Base-by-base conservation (phyloP, 768 basidiomycete genomes). In the Psilocybe sp. region DNA sequence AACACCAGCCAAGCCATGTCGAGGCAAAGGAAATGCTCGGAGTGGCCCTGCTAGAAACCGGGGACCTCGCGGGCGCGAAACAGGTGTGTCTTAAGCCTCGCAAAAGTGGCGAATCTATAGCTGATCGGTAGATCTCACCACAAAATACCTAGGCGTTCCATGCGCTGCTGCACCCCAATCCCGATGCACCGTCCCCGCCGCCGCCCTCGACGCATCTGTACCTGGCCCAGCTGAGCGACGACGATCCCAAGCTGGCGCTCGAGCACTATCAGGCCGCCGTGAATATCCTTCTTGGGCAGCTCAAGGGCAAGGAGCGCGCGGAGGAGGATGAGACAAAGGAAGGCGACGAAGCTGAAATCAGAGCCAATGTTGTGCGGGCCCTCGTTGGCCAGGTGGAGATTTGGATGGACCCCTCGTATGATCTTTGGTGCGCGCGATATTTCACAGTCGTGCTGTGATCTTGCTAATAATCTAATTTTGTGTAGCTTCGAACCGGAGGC, bases 361-460 rank as follows among this genome's bases (percentile, higher is more conserved):
- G 74, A 60, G 77, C 67, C 31, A 89, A 82, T 60, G 83, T 87
- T 49, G 84, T 93, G 10, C 76, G 87, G 36, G 91, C 90, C 7
- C 76, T 94, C 16, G 77, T 93, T 28, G 88, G 87, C 7, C 93
- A 94, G 78, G 87, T 95, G 19, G 94, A 96, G 64, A 89, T 95
- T 13, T 97, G 93, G 93, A 96, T 97, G 92, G 89, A 94, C 60
- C 88, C 88, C 28, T 77, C 79, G 1, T 85, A 87, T 56, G 92
- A 95, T 74, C 73, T 96, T 44, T 95, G 93, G 93, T 87, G 59
- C 44, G 82, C 31, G 32, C 3, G 16, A 14, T 3, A 50, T 31
- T 18, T 49, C 28, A 35, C 7, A 16, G n/a, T 39, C 32, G 13
- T 7, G 20, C 19, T 7, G 23, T 15, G 1, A 38, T 18, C 13